These are phyloP conservation scores for Boletus sp. DNA, from an alignment of 768 basidiomycete species.

Conservation along the genomic window DNA sequence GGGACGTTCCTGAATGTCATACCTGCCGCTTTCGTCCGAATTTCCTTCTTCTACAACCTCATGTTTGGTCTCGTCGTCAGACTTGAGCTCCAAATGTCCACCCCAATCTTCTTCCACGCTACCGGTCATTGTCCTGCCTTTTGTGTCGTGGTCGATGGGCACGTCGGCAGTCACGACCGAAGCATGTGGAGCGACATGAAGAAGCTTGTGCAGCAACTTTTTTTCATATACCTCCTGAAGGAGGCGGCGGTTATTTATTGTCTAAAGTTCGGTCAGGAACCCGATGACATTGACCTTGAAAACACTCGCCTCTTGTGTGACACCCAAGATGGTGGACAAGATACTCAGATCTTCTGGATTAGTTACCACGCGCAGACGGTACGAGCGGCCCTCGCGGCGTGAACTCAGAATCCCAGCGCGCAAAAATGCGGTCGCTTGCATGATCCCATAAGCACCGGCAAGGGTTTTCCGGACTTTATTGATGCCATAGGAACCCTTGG, in stretches of 20 bases:
- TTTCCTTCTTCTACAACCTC: conserved; percentile 15
- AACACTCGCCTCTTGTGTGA: conserved; percentile 72
- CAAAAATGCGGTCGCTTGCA: conserved; percentile 71
- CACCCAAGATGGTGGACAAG: conserved; percentile 71
- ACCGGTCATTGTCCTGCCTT: conserved; percentile 12
- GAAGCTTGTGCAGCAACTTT: conserved; percentile 53
- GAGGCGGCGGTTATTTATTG: conserved; percentile 67
- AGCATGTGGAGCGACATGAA: conserved; percentile 39
- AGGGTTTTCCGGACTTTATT: conserved; percentile 77
- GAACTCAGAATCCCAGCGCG: conserved; percentile 61
- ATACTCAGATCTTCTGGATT: conserved; percentile 72
- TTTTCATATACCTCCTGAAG: conserved; percentile 67
- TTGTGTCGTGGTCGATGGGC: conserved; percentile 8
- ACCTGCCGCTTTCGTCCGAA: conserved; percentile 57
- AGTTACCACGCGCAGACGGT: conserved; percentile 41
- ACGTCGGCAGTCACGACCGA: conserved; percentile 20
- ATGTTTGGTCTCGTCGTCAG: conserved; percentile 20
- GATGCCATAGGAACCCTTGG: conserved; percentile 82
- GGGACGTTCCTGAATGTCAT: conserved; percentile 48
- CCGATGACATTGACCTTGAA: not conserved
- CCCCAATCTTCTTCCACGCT: conserved; percentile 40
- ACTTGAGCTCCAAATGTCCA: conserved; percentile 33
- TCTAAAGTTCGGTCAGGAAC: conserved; percentile 39
- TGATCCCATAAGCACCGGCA: conserved; percentile 73
- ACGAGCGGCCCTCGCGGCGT: conserved; percentile 47